Base-by-base conservation (phyloP, 139 green algal genomes). In the Coelastrella sp. region DNA sequence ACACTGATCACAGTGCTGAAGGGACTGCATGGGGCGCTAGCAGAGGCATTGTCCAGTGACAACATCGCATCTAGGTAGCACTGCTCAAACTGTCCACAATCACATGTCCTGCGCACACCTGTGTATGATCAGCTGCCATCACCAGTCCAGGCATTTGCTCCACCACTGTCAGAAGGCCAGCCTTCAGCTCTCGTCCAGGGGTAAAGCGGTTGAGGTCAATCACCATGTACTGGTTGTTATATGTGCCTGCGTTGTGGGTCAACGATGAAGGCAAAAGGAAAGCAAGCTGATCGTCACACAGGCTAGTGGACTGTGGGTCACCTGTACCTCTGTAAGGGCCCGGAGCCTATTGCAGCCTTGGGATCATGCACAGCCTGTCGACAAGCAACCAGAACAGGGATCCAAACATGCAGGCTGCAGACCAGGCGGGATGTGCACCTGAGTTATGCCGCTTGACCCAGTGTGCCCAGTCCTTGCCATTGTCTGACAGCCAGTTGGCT, bases 141-240 rank as follows among this genome's bases (percentile, higher is more conserved):
- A 85, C 82, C 89, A 72, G 70, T n/a, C 95, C 95, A 19, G 95
- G 95, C 22, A 96, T 90, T 82, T 97, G 94, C 93, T 98, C 96
- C 58, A 92, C 89, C 22, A 98, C 87, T n/a, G 91, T 96, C 76
- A 97, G 91, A 88, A 97, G 91, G 4, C 95, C 95, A 1, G 83
- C 60, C 76, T 92, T 78, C 68, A 96, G 92, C 87, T 93, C 92
- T 63, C 88, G 14, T 0, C 95, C 93, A 4, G 95, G 95, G 8
- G 12, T 89, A 90, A 97, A 98, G 24, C 87, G 90, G 59, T 94
- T 96, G 57, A 97, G 87, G 86, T 98, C 96, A 25, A 97, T 90
- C 3, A 98, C 88, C 91, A 97, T 94, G 90, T 97, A 97, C 88
- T 97, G 94, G 89, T 97, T 97, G 92, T 97, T 97, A 93, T 97